Evolutionary conservation across 2,329 filamentous ascomycete species (phyloP).

Genomic region (Alternaria longipes): DNA sequence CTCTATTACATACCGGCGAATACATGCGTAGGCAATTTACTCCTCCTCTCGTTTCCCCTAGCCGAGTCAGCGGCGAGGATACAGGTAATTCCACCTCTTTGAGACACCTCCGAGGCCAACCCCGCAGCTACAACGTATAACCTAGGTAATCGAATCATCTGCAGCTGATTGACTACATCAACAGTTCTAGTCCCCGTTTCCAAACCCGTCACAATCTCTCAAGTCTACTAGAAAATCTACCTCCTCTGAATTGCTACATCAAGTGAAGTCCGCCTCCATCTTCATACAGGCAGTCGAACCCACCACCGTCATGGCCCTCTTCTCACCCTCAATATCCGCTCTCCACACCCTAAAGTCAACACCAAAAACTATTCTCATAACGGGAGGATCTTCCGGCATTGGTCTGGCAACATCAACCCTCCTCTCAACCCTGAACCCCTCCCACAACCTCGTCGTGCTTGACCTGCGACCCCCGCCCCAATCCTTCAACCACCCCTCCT

Average conservation of each 20-base stretch:
- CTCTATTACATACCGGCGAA: neutral
- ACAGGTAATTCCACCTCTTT: neutral
- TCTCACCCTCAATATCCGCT: slow-evolving; percentile 31
- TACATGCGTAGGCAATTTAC: neutral
- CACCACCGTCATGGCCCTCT: slow-evolving; percentile 32
- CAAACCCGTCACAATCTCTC: neutral
- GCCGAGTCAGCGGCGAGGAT: slow-evolving; percentile 11
- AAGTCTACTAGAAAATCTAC: neutral
- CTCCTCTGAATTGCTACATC: neutral
- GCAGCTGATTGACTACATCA: neutral
- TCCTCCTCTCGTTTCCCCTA: neutral
- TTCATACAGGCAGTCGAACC: neutral
- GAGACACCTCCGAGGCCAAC: slow-evolving; percentile 6
- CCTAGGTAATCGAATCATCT: slow-evolving; percentile 26
- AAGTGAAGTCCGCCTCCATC: neutral
- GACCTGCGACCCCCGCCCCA: slow-evolving; percentile 51
- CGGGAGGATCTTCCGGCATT: slow-evolving; percentile 54
- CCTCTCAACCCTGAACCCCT: slow-evolving; percentile 49
- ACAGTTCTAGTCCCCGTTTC: neutral
- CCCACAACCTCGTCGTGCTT: slow-evolving; percentile 55
- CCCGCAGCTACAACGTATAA: slow-evolving; percentile 21
- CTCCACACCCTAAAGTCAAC: slow-evolving; percentile 34
- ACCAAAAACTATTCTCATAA: slow-evolving; percentile 50
- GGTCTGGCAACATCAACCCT: slow-evolving; percentile 54
- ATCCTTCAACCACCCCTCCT: slow-evolving; percentile 38